These are phyloP conservation scores for Ophiocordyceps camponoti-leonardi DNA, from an alignment of 2,329 filamentous ascomycete species.

Conservation along the genomic window DNA sequence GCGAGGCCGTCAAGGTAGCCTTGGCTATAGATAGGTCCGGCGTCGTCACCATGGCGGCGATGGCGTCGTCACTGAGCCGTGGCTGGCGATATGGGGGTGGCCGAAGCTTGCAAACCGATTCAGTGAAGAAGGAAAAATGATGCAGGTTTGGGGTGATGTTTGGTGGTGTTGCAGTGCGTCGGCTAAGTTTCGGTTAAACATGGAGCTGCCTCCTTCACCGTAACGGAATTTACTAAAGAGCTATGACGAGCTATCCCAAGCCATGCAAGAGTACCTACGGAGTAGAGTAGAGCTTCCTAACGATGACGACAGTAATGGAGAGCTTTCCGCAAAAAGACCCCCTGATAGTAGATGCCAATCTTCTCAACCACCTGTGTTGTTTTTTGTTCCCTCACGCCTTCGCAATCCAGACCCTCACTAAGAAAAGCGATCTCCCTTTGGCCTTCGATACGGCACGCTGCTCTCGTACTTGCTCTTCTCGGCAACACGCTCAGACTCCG, in stretches of 20 bases:
- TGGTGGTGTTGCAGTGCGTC: not conserved
- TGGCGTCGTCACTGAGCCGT: not conserved
- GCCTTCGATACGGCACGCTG: slow-evolving; percentile 53
- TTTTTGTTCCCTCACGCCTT: not conserved
- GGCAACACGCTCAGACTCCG: slow-evolving; percentile 43
- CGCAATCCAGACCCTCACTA: slow-evolving; percentile 7
- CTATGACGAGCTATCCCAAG: no score
- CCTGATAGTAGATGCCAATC: no score
- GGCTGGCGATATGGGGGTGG: not conserved
- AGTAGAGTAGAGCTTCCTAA: no score
- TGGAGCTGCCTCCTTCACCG: not conserved
- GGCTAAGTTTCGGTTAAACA: not conserved
- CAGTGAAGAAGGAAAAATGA: not conserved
- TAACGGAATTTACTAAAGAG: no score
- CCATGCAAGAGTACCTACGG: no score
- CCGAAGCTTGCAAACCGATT: not conserved
- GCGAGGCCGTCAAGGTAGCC: slow-evolving; percentile 56
- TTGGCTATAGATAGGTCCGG: slow-evolving; percentile 63
- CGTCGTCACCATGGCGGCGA: slow-evolving; percentile 35
- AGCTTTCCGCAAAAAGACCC: no score
- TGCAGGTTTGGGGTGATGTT: not conserved
- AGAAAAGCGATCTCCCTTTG: slow-evolving; percentile 76
- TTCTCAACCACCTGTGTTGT: not conserved
- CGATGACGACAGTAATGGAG: no score
- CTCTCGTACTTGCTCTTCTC: slow-evolving; percentile 91